phyloP scores from a whole-genome alignment of 768 basidiomycete genomes.

The Suillus hirtellus region DNA sequence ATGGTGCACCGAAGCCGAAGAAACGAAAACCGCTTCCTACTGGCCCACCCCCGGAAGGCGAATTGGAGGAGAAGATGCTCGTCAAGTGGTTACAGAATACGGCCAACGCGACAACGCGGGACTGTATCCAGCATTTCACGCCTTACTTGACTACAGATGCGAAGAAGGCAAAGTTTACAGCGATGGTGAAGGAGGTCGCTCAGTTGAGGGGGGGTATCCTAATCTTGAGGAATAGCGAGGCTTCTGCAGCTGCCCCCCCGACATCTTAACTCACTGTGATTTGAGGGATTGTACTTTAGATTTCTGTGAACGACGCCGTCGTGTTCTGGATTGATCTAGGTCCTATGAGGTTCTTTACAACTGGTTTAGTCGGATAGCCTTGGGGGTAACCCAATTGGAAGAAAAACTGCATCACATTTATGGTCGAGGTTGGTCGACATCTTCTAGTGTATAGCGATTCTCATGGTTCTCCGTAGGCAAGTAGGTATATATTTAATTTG shows the following conservation, averaged over 20 bases:
- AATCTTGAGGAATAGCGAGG: constrained; percentile 48
- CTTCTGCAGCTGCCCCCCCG: constrained; percentile 26
- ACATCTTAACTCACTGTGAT: constrained; percentile 12
- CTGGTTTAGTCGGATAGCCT: background rate
- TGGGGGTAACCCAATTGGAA: background rate
- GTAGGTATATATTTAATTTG: background rate
- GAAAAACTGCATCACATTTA: background rate
- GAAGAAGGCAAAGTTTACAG: constrained; percentile 76
- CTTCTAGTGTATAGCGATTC: background rate
- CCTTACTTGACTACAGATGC: constrained; percentile 68
- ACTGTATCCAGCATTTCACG: constrained; percentile 80
- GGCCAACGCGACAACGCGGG: constrained; percentile 70
- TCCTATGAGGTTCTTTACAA: background rate
- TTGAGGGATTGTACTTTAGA: constrained; percentile 6
- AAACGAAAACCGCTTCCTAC: constrained; percentile 49
- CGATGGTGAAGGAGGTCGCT: constrained; percentile 78
- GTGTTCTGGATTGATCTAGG: background rate
- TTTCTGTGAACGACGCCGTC: background rate
- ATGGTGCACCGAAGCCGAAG: constrained; percentile 47
- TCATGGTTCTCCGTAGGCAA: background rate
- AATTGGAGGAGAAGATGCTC: constrained; percentile 64
- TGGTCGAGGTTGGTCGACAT: constrained; percentile 1
- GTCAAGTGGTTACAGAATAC: constrained; percentile 75
- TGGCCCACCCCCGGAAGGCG: constrained; percentile 47
- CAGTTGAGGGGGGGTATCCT: constrained; percentile 67